Conservation (phyloP, 495 filamentous ascomycete species). For the Penicillium odoratum region DNA sequence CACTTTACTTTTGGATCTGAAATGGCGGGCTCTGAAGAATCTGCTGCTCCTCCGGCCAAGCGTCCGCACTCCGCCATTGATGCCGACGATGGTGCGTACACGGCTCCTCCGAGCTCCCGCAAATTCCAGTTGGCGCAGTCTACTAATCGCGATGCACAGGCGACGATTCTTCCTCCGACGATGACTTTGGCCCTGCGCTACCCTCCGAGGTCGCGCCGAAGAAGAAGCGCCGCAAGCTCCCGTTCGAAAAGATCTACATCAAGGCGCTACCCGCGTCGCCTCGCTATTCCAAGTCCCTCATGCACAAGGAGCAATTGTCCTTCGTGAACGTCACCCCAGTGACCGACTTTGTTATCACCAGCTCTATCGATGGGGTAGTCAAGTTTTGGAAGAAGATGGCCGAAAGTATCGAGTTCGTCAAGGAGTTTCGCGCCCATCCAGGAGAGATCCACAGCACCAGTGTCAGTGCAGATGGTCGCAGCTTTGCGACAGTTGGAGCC, state of each 20-base stretch:
- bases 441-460: constrained; percentile 82
- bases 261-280: constrained; percentile 79
- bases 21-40: constrained; percentile 36
- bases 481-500: constrained; percentile 83
- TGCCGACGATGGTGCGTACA: constrained; percentile 32
- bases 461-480: constrained; percentile 85
- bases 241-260: constrained; percentile 92
- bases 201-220: constrained; percentile 73
- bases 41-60: constrained; percentile 27
- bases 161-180: constrained; percentile 75
- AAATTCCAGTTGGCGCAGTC: constrained; percentile 11
- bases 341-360: constrained; percentile 94
- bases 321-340: constrained; percentile 83
- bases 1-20: not conserved
- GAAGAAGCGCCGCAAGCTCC: constrained; percentile 88
- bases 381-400: constrained; percentile 99
- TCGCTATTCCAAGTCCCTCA: constrained; percentile 93
- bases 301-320: constrained; percentile 94
- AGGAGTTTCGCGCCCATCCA: constrained; percentile 89
- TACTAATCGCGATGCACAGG: constrained; percentile 26
- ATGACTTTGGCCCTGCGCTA: constrained; percentile 90
- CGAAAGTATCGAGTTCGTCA: constrained; percentile 92
- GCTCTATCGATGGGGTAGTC: constrained; percentile 87
- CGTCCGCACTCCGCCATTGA: constrained; percentile 43
- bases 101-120: not conserved